A percentile compares a stretch with the other conserved stretches of the same genome.
phyloP scores from a whole-genome alignment of 768 basidiomycete species.

The Lactifluus subvellereus region DNA sequence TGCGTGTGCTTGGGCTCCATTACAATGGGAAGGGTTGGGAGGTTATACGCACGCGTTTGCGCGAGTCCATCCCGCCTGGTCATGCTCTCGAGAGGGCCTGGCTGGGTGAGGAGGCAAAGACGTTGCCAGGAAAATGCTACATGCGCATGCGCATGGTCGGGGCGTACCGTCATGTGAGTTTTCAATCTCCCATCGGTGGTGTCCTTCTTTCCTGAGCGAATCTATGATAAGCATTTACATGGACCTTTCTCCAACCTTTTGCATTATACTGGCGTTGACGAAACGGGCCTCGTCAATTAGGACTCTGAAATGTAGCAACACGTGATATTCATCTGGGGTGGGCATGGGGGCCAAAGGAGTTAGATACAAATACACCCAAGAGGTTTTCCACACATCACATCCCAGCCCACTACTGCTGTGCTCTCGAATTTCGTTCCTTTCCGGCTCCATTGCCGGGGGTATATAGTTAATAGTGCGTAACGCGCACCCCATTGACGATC shows the following conservation, averaged over 20 bases:
- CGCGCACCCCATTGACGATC: slow-evolving; percentile 31
- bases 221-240: slow-evolving; percentile 42
- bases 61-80: slow-evolving; percentile 39
- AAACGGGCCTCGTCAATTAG: background rate
- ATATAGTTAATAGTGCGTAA: slow-evolving; percentile 32
- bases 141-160: slow-evolving; percentile 53
- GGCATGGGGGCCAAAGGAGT: slow-evolving; percentile 20
- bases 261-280: slow-evolving; percentile 39
- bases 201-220: background rate
- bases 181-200: background rate
- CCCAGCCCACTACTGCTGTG: background rate
- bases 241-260: slow-evolving; percentile 52
- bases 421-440: background rate
- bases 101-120: slow-evolving; percentile 44
- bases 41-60: slow-evolving; percentile 42
- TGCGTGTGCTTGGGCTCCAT: slow-evolving; percentile 52
- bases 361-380: background rate
- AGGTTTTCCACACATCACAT: background rate
- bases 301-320: background rate
- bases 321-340: background rate
- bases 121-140: slow-evolving; percentile 50
- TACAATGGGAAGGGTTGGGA: slow-evolving; percentile 51
- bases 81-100: slow-evolving; percentile 47
- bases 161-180: slow-evolving; percentile 50
- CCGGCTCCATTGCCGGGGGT: no score